Evolutionary conservation across 116 monocot genomes (phyloP).

Genomic region (Papilionanthe hybrid): DNA sequence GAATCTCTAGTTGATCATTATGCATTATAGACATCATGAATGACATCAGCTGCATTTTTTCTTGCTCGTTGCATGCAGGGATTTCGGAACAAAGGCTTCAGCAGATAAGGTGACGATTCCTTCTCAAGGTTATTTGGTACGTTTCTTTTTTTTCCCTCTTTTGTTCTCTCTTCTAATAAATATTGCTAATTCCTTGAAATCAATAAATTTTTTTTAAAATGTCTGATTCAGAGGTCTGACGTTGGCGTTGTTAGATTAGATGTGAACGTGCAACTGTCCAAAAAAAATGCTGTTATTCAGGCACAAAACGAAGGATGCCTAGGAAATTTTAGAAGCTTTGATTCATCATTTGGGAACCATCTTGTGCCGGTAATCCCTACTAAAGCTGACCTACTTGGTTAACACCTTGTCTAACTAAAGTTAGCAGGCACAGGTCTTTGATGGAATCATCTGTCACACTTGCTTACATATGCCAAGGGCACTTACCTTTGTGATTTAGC

Average conservation of each 20-base stretch:
- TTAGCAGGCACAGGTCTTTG: background rate
- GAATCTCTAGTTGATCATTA: background rate
- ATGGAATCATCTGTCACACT: too few relatives aligned
- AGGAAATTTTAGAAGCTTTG: conserved; percentile 68
- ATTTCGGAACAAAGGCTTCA: conserved; percentile 7
- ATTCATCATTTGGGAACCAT: conserved; percentile 83
- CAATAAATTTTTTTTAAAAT: conserved; percentile 9
- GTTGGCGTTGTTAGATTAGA: conserved; percentile 17
- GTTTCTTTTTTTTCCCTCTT: background rate
- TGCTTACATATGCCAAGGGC: too few relatives aligned
- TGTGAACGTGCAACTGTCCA: conserved; percentile 45
- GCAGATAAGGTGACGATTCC: conserved; percentile 9
- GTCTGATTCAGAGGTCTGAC: conserved; percentile 23
- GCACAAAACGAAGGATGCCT: conserved; percentile 76
- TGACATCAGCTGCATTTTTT: background rate
- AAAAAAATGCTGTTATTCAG: conserved; percentile 56
- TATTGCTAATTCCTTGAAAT: conserved; percentile 9
- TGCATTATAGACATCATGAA: background rate
- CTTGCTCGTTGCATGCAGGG: conserved; percentile 20
- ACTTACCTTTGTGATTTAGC: too few relatives aligned
- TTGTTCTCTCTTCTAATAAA: background rate
- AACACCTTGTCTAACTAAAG: background rate
- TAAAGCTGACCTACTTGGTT: conserved; percentile 40
- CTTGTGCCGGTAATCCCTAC: conserved; percentile 83
- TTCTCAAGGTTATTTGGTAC: conserved; percentile 11